Evolutionary conservation across 306 rosid genomes (phyloP), one percentile per base, ranked within the genome.

Genomic region (Cicer chorassanicum): DNA sequence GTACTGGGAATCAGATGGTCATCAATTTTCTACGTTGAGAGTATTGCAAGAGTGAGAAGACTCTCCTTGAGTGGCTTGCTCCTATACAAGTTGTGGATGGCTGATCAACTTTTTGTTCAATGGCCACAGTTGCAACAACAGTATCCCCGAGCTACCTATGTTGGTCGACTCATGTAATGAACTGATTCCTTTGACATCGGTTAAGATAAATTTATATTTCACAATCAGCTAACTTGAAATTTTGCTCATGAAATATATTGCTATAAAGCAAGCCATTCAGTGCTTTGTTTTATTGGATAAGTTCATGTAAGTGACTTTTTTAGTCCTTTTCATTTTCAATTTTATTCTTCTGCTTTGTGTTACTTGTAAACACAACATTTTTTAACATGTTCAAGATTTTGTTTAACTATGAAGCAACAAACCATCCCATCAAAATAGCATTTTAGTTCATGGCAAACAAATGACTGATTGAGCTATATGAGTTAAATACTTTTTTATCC

Each of bases 1-100:
- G 82, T 90, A 45, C 16, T 90, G 44, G 94, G 93, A 68, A 81
- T 91, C 82, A 82, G 86, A 73, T 92, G 99, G 97, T 94, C 95
- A 24, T 92, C 92, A 11, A 86, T 92, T 73, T 92, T 94, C 80
- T 92, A 94, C 42, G 89, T 94, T 12, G 99, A 94, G 87, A 94
- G 99, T 76, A 92, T 94, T 76, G 99, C 99, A 48, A 90, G 99
- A 86, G 99, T 94, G 78, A 88, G 84, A 77, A 87, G 90, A 76
- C 96, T 92, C 39, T 94, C 97, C 61, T 77, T 95, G 60, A 92
- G 98, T 81, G 99, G 96, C 61, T 77, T 88, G 80, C 91, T 94
- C 82, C 87, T 94, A 14, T 92, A 94, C 86, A 90, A 92, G 86
- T 81, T 90, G 56, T 45, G 68, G 73, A 85, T 92, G 67, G 95